These are phyloP conservation scores for Coprinellus micaceus DNA, from an alignment of 768 basidiomycete genomes.

Conservation along the genomic window DNA sequence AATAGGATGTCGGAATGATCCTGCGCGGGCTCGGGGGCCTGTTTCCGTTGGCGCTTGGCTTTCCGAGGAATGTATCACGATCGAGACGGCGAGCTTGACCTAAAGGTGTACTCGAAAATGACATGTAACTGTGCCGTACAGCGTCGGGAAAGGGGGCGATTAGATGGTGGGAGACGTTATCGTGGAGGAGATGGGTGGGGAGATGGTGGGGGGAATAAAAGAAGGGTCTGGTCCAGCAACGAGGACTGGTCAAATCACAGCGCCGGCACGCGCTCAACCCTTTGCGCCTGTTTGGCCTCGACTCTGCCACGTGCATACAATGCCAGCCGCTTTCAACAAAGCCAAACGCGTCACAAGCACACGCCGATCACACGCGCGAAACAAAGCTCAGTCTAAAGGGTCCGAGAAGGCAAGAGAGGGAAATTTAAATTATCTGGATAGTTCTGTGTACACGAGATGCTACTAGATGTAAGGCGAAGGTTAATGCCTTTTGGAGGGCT, in stretches of 20 bases:
- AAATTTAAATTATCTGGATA: no score
- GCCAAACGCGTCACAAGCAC: neutral
- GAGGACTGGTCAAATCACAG: neutral
- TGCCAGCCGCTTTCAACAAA: neutral
- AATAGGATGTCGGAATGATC: constrained; percentile 57
- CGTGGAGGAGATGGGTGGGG: neutral
- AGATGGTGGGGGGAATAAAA: neutral
- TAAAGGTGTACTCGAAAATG: constrained; percentile 79
- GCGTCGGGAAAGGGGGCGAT: constrained; percentile 9
- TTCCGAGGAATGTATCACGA: constrained; percentile 74
- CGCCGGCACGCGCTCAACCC: constrained; percentile 9
- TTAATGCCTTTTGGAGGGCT: neutral
- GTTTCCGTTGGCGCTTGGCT: constrained; percentile 37
- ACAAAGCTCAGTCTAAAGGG: neutral
- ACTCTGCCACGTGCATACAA: constrained; percentile 12
- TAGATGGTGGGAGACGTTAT: neutral
- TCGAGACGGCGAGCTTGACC: constrained; percentile 86
- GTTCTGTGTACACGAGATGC: no score
- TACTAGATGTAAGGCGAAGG: no score
- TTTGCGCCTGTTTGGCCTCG: constrained; percentile 11
- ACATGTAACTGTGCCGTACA: constrained; percentile 52
- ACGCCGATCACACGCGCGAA: neutral
- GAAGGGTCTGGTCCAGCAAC: neutral
- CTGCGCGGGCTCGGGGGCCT: constrained; percentile 36
- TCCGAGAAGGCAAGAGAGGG: no score